A percentile compares a stretch with the other conserved stretches of the same genome.
Conservation (phyloP, 768 basidiomycete genomes). For the Macrolepiota albuminosa region DNA sequence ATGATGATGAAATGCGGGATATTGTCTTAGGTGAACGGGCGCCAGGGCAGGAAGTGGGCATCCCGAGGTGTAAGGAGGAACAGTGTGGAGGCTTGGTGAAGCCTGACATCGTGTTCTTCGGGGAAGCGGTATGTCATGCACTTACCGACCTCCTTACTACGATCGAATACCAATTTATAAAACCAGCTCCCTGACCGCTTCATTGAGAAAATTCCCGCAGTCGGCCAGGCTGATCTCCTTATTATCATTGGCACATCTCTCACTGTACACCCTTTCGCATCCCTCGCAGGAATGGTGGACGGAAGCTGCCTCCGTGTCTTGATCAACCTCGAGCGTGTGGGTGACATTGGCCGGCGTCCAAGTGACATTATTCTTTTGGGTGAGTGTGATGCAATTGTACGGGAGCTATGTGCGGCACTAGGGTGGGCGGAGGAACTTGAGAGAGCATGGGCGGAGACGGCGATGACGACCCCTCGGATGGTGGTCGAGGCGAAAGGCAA, state of each 20-base stretch:
- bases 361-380: conserved; percentile 65
- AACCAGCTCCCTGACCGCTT: conserved; percentile 73
- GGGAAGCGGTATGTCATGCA: conserved; percentile 54
- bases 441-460: conserved; percentile 50
- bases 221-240: conserved; percentile 75
- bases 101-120: conserved; percentile 95
- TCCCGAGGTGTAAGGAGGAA: conserved; percentile 54
- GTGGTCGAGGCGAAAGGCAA: conserved; percentile 17
- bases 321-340: conserved; percentile 83
- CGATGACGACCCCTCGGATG: conserved; percentile 13
- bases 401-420: conserved; percentile 56
- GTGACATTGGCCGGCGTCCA: conserved; percentile 47
- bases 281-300: conserved; percentile 56
- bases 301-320: conserved; percentile 71
- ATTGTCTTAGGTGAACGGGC: conserved; percentile 9
- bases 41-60: conserved; percentile 39
- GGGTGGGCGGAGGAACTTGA: conserved; percentile 71
- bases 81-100: conserved; percentile 73
- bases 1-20: conserved; percentile 61
- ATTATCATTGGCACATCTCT: conserved; percentile 91
- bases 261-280: conserved; percentile 83
- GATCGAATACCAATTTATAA: neutral
- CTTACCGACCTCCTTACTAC: neutral
- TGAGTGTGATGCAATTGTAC: conserved; percentile 66
- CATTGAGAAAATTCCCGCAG: conserved; percentile 44